Evolutionary conservation across 208 protist genomes (phyloP).

Genomic region (Naegleria fowleri): DNA sequence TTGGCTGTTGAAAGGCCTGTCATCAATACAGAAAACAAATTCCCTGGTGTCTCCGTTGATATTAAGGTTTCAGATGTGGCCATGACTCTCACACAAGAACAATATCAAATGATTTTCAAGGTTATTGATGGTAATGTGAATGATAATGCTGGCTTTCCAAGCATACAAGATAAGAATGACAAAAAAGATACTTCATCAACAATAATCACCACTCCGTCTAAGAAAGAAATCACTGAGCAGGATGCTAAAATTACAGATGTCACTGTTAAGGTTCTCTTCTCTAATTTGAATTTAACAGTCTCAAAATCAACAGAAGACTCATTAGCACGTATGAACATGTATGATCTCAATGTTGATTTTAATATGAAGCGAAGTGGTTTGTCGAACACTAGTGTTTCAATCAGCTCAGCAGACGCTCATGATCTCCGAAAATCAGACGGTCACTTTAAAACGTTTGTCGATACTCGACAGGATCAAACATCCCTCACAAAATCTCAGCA

Average conservation of each 20-base stretch:
- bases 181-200: background rate
- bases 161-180: background rate
- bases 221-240: background rate
- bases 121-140: slow-evolving; percentile 8
- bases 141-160: background rate
- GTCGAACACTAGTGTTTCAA: background rate
- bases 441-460: slow-evolving; percentile 3
- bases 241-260: background rate
- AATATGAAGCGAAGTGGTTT: background rate
- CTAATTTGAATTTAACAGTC: slow-evolving; percentile 1
- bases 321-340: slow-evolving; percentile 11
- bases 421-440: background rate
- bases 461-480: background rate
- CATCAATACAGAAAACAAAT: background rate
- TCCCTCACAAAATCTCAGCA: background rate
- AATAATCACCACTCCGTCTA: background rate
- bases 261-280: background rate
- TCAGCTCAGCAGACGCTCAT: background rate
- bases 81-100: background rate
- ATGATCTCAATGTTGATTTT: background rate
- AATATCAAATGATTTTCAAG: slow-evolving; percentile 28
- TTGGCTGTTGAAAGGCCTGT: background rate
- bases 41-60: background rate
- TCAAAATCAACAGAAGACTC: background rate
- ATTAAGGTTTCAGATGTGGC: background rate